Conservation (phyloP, 2,329 filamentous ascomycete species). For the Talaromyces sp. region DNA sequence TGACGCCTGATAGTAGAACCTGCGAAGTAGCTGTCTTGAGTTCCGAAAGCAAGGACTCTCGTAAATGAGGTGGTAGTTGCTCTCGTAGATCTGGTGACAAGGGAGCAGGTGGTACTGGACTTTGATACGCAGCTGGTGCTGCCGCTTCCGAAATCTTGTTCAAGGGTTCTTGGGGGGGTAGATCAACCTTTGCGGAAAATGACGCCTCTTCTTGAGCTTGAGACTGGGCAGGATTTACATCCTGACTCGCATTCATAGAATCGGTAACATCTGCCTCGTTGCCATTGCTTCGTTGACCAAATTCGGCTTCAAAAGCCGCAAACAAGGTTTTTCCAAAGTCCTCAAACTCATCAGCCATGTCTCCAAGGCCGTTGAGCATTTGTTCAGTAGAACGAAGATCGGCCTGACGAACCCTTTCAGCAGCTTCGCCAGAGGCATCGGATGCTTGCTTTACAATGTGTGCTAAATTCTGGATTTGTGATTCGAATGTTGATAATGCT, state of each 20-base stretch:
- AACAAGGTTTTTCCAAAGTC: slow-evolving; percentile 39
- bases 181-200: background rate
- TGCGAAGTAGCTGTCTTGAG: background rate
- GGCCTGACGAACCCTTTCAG: slow-evolving; percentile 34
- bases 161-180: background rate
- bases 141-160: background rate
- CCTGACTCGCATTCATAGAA: background rate
- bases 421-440: slow-evolving; percentile 32
- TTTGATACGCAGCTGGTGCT: background rate
- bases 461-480: slow-evolving; percentile 36
- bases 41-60: background rate
- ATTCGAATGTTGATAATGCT: slow-evolving; percentile 36
- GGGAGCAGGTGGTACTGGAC: background rate
- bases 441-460: slow-evolving; percentile 39
- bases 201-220: background rate
- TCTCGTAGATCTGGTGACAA: background rate
- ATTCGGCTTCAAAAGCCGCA: slow-evolving; percentile 36
- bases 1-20: background rate
- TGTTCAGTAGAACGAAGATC: slow-evolving; percentile 37
- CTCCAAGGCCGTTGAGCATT: slow-evolving; percentile 37
- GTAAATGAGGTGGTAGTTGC: background rate
- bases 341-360: slow-evolving; percentile 41
- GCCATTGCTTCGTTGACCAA: slow-evolving; percentile 24
- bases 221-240: background rate
- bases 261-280: slow-evolving; percentile 10